phyloP scores from a whole-genome alignment of 176 grass and related monocot genomes.

The Triticum monococcum region DNA sequence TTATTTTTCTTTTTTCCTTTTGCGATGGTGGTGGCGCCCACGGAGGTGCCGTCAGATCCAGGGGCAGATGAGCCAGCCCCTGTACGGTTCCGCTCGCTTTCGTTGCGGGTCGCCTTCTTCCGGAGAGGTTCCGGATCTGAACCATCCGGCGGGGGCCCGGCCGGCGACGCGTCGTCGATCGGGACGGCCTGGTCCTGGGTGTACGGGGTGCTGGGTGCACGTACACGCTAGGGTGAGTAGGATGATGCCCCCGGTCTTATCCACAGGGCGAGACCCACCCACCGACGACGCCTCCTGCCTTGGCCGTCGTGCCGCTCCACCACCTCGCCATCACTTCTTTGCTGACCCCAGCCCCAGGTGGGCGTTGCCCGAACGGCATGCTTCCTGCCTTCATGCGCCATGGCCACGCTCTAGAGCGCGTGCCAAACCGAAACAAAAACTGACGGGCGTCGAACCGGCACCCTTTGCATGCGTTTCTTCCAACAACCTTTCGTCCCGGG shows the following conservation, averaged over 20 bases:
- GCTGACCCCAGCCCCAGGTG: no score
- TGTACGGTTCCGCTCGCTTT: background rate
- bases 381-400: background rate
- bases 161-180: no score
- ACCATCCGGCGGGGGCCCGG: background rate
- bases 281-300: background rate
- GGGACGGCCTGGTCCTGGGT: no score
- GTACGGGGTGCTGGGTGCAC: background rate
- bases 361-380: background rate
- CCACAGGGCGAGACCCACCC: background rate
- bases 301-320: background rate
- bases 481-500: background rate
- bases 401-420: no score
- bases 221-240: background rate
- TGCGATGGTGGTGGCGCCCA: background rate
- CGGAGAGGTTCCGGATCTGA: background rate
- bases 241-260: background rate
- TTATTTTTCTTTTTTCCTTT: no score
- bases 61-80: background rate
- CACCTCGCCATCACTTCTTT: no score
- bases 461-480: no score
- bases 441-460: no score
- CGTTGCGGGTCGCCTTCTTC: background rate
- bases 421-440: no score
- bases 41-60: background rate